phyloP scores from a whole-genome alignment of 2,329 filamentous ascomycete species.

The Pestalotiopsis sp. region DNA sequence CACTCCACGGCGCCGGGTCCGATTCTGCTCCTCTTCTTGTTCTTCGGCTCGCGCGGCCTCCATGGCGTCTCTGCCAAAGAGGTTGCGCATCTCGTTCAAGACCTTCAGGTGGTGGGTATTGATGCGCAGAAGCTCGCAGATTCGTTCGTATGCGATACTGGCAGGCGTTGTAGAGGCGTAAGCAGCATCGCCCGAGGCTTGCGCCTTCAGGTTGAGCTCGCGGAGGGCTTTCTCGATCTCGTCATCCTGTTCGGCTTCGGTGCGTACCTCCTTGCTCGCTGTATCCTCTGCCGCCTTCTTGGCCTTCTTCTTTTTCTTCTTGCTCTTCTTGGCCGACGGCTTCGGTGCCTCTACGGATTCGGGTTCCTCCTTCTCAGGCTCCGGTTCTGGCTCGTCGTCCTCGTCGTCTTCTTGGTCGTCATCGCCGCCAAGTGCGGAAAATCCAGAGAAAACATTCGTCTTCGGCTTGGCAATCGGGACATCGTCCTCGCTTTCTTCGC shows the following conservation, averaged over 20 bases:
- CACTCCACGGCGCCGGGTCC: conserved; percentile 34
- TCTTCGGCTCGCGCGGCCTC: conserved; percentile 55
- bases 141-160: conserved; percentile 30
- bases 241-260: conserved; percentile 39
- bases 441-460: conserved; percentile 49
- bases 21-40: conserved; percentile 40
- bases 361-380: conserved; percentile 22
- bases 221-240: conserved; percentile 58
- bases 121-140: conserved; percentile 49
- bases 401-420: conserved; percentile 43
- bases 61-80: conserved; percentile 61
- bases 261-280: conserved; percentile 16
- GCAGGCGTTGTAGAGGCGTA: conserved; percentile 13
- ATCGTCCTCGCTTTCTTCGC: conserved; percentile 36
- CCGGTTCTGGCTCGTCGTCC: conserved; percentile 27
- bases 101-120: conserved; percentile 77
- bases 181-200: conserved; percentile 16
- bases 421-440: conserved; percentile 51
- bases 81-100: conserved; percentile 81
- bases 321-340: conserved; percentile 38
- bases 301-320: conserved; percentile 39
- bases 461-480: conserved; percentile 40
- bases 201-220: conserved; percentile 29
- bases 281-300: conserved; percentile 28
- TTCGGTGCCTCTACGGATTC: conserved; percentile 19